Conservation (phyloP, 164 flowering plant genomes). For the Umbellularia californica region DNA sequence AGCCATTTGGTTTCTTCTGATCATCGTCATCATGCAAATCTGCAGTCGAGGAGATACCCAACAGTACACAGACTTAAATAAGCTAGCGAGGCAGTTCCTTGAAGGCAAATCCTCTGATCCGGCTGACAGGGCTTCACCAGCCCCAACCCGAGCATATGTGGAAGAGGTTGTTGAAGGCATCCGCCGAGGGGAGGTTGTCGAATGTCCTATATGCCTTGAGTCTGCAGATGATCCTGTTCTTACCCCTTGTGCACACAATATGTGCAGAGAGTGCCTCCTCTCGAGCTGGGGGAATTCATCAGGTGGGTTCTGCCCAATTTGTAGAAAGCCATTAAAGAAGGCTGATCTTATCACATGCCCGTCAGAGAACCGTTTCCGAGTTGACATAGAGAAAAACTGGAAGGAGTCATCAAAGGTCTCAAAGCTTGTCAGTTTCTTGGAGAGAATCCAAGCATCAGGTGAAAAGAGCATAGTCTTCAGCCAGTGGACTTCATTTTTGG, state of each 20-base stretch:
- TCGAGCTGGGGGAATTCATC: slow-evolving; percentile 54
- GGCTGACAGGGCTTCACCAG: slow-evolving; percentile 4
- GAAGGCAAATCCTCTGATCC: slow-evolving; percentile 26
- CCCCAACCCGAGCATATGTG: slow-evolving; percentile 53
- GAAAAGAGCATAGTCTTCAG: slow-evolving; percentile 82
- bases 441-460: slow-evolving; percentile 28
- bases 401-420: slow-evolving; percentile 64
- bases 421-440: slow-evolving; percentile 56
- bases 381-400: slow-evolving; percentile 68
- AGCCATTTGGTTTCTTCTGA: background rate
- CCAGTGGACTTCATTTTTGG: slow-evolving; percentile 86
- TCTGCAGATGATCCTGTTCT: slow-evolving; percentile 72
- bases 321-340: slow-evolving; percentile 43
- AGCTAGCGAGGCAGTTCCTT: slow-evolving; percentile 57
- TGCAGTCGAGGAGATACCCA: slow-evolving; percentile 66
- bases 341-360: slow-evolving; percentile 76
- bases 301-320: slow-evolving; percentile 62
- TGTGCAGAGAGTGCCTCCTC: slow-evolving; percentile 84
- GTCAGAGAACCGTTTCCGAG: slow-evolving; percentile 44
- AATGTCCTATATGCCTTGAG: slow-evolving; percentile 84
- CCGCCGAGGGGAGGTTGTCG: slow-evolving; percentile 47
- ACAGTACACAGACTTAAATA: slow-evolving; percentile 50
- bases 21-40: background rate
- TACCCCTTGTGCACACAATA: slow-evolving; percentile 73
- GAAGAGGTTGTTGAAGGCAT: slow-evolving; percentile 75